phyloP scores from a whole-genome alignment of 176 grass and related monocot species.

The Oryza officinalis region DNA sequence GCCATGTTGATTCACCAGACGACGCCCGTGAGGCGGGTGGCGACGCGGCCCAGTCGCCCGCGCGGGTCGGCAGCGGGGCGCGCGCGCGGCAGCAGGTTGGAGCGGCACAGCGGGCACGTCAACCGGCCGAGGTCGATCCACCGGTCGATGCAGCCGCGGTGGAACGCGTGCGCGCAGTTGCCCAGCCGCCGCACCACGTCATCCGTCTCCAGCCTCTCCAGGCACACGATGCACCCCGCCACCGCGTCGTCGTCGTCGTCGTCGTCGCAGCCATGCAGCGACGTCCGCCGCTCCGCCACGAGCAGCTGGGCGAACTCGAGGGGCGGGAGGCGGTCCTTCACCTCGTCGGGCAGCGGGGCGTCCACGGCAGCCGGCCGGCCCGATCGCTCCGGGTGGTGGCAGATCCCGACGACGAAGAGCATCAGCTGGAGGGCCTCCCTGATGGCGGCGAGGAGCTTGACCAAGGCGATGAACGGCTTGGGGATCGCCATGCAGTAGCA shows the following conservation, averaged over 20 bases:
- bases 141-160: slow-evolving; percentile 70
- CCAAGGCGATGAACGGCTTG: slow-evolving; percentile 50
- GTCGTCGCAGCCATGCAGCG: background rate
- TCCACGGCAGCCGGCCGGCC: background rate
- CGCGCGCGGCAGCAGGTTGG: slow-evolving; percentile 43
- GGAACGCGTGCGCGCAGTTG: slow-evolving; percentile 73
- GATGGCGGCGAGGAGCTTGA: slow-evolving; percentile 41
- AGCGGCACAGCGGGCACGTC: slow-evolving; percentile 70
- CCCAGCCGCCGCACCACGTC: slow-evolving; percentile 65
- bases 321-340: slow-evolving; percentile 55
- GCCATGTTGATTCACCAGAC: background rate
- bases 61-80: background rate
- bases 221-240: slow-evolving; percentile 63
- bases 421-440: slow-evolving; percentile 32
- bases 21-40: slow-evolving; percentile 18
- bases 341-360: slow-evolving; percentile 29
- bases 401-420: slow-evolving; percentile 43
- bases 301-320: slow-evolving; percentile 46
- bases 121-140: slow-evolving; percentile 69
- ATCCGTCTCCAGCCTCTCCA: slow-evolving; percentile 46
- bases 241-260: background rate
- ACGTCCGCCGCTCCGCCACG: background rate
- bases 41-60: slow-evolving; percentile 18
- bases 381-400: background rate
- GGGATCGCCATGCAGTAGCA: slow-evolving; percentile 51